Percentiles rank a stretch among this genome's conserved stretches.
These are phyloP conservation scores for Blastomyces gilchristii DNA, from an alignment of 2,329 filamentous ascomycete species.

Conservation along the genomic window DNA sequence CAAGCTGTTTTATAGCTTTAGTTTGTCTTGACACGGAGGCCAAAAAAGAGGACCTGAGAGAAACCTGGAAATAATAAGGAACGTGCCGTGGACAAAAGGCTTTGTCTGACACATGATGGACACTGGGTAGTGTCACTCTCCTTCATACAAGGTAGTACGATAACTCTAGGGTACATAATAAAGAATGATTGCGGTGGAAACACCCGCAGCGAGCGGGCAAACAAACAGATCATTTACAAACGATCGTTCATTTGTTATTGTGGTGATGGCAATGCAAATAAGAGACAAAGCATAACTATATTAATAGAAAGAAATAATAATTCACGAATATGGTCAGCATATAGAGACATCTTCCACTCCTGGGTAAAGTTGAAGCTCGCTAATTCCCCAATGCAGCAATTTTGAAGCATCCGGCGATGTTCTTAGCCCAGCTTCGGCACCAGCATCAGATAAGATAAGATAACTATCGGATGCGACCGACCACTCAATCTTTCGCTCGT, in stretches of 20 bases:
- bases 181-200: not conserved
- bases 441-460: conserved; percentile 7
- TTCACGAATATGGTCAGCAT: not conserved
- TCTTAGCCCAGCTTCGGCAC: too few relatives aligned
- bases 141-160: not conserved
- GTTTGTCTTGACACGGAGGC: not conserved
- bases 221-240: not conserved
- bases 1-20: not conserved
- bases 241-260: not conserved
- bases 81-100: not conserved
- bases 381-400: not conserved
- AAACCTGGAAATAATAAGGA: not conserved
- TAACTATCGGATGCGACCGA: too few relatives aligned
- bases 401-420: not conserved
- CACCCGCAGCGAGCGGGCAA: not conserved
- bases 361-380: not conserved
- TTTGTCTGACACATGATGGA: not conserved
- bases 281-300: not conserved
- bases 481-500: not conserved
- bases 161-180: not conserved
- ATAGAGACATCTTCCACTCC: not conserved
- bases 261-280: not conserved
- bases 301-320: not conserved
- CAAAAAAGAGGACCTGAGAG: not conserved
- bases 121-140: not conserved